Percentiles rank a stretch among this genome's conserved stretches.
phyloP scores from a whole-genome alignment of 768 basidiomycete species.

The Suillus sp. region DNA sequence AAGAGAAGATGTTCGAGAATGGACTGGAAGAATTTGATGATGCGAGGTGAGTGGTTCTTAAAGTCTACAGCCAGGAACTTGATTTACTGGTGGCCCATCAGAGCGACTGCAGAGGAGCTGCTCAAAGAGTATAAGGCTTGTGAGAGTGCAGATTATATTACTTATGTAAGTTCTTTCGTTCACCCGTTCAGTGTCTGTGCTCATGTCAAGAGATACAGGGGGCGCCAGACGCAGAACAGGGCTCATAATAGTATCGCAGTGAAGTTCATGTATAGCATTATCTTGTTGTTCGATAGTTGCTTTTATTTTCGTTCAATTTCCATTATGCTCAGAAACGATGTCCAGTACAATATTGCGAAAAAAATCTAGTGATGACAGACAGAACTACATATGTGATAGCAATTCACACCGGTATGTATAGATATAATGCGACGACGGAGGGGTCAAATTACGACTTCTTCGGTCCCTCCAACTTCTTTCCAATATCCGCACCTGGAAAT shows the following conservation, averaged over 20 bases:
- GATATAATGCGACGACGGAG: slow-evolving; percentile 37
- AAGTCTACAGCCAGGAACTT: not conserved
- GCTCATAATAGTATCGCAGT: slow-evolving; percentile 17
- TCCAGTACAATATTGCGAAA: slow-evolving; percentile 26
- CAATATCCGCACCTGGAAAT: slow-evolving; percentile 69
- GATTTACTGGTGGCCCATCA: slow-evolving; percentile 29
- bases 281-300: slow-evolving; percentile 2
- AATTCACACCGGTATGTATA: slow-evolving; percentile 27
- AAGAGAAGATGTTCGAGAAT: slow-evolving; percentile 93
- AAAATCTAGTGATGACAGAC: slow-evolving; percentile 25
- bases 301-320: slow-evolving; percentile 9
- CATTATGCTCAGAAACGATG: slow-evolving; percentile 12
- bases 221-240: slow-evolving; percentile 35
- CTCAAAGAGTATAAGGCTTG: slow-evolving; percentile 95
- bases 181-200: not conserved
- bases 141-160: slow-evolving; percentile 93
- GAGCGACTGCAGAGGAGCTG: slow-evolving; percentile 84
- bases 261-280: not conserved
- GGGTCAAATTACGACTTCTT: slow-evolving; percentile 65
- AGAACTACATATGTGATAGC: slow-evolving; percentile 21
- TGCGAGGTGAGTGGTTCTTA: slow-evolving; percentile 62
- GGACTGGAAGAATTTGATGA: slow-evolving; percentile 96
- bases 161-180: slow-evolving; percentile 57
- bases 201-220: slow-evolving; percentile 26
- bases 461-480: slow-evolving; percentile 80